Conservation (phyloP, 2,329 filamentous ascomycete species). For the Huntiella omanensis region DNA sequence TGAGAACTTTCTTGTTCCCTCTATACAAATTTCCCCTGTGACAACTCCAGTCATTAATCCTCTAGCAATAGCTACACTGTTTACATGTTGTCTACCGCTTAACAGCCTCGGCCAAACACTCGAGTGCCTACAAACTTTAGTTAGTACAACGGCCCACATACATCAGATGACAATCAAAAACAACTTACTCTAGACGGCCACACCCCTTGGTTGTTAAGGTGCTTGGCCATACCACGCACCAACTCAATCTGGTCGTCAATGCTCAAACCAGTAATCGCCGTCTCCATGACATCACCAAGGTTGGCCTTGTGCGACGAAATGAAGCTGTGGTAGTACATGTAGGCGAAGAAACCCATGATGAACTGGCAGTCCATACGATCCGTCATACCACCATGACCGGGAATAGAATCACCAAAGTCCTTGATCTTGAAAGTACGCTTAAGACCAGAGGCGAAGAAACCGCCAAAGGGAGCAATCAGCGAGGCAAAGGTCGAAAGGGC, state of each 20-base stretch:
- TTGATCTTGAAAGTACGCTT: constrained; percentile 99
- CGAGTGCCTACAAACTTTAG: constrained; percentile 1
- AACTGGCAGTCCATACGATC: constrained; percentile 99
- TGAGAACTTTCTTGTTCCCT: background rate
- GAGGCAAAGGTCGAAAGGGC: constrained; percentile 86
- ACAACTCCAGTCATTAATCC: too few relatives aligned
- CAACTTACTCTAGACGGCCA: constrained; percentile 22
- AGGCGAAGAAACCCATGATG: constrained; percentile 98
- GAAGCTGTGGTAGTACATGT: constrained; percentile 97
- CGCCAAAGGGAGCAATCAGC: constrained; percentile 89
- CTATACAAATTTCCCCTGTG: too few relatives aligned
- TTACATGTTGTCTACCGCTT: background rate
- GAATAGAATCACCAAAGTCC: constrained; percentile 96
- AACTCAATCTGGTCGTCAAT: constrained; percentile 79
- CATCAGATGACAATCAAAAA: background rate
- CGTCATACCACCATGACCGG: constrained; percentile 92
- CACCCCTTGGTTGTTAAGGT: constrained; percentile 45
- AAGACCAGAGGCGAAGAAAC: constrained; percentile 92
- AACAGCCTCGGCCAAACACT: constrained; percentile 4
- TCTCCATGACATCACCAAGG: constrained; percentile 75
- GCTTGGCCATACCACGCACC: constrained; percentile 43
- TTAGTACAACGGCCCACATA: background rate
- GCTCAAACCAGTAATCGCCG: constrained; percentile 73
- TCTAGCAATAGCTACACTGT: too few relatives aligned
- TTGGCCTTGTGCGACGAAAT: constrained; percentile 75